Evolutionary conservation across 2,329 filamentous ascomycete species (phyloP), one percentile per base, ranked within the genome.

Genomic region (Exophiala alcalophila): DNA sequence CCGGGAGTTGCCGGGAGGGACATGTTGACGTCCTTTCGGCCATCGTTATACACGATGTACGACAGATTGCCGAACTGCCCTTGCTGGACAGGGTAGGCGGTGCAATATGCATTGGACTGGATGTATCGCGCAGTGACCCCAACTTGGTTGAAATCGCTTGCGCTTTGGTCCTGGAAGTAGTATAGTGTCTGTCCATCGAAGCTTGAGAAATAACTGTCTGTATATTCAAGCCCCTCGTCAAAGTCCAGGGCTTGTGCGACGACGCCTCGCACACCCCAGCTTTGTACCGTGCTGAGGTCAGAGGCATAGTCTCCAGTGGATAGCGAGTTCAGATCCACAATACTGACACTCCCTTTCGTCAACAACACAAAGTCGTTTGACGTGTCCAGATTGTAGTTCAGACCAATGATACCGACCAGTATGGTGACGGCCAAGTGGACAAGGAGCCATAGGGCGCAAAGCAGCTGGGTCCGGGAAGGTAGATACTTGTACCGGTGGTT

Each of bases 351-450:
- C 19, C 52, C 52, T 20, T 23, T 43, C n/a, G 21, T 37, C 4
- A 18, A 18, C 20, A 47, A 28, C 3, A 48, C 35, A 34, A 25
- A 27, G 12, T 44, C 32, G 4, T 15, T 18, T 5, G 50, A 50
- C 2, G 31, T 38, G 14, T 54, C 44, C 21, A 54, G 23, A 20
- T 51, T 52, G 30, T 54, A 54, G 15, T 51, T 54, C 21, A 54
- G 40, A n/a, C 52, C 52, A 18, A 54, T 46, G 16, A 54, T 49
- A 7, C 48, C 52, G n/a, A 53, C 49, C 21, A 54, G 42, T 7
- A 54, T 14, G 4, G 46, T 50, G 15, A 48, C 30, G 5, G 47
- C 52, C 11, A 54, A 19, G 30, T 49, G 47, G 29, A 53, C 39
- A 5, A 51, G 34, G 9, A 54, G 40, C 52, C 52, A 54, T 3